Percentiles rank a stretch among this genome's conserved stretches.
Conservation (phyloP, 2,329 filamentous ascomycete species). For the Diplodia seriata region DNA sequence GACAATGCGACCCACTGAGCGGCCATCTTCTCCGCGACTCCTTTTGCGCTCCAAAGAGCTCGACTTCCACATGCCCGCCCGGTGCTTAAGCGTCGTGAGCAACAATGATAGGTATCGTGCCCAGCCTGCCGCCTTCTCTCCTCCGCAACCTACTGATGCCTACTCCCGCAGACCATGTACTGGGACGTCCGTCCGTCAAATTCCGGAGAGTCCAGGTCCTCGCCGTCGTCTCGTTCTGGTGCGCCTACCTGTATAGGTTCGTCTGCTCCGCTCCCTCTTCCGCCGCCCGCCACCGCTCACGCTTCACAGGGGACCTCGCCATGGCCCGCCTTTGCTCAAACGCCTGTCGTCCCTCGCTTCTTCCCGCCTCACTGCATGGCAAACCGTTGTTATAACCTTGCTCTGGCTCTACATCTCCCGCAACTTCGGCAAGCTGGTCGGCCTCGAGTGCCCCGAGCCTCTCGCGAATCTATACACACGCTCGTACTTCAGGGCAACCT, state of each 20-base stretch:
- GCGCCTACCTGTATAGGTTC: conserved; percentile 78
- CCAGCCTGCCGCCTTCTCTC: neutral
- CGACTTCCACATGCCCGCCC: conserved; percentile 7
- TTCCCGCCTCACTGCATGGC: conserved; percentile 81
- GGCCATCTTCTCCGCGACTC: conserved; percentile 13
- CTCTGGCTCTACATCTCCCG: conserved; percentile 89
- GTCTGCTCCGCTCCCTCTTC: conserved; percentile 35
- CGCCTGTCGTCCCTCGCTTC: conserved; percentile 74
- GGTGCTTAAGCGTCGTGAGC: neutral
- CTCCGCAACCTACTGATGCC: conserved; percentile 16
- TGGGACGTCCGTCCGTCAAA: conserved; percentile 88
- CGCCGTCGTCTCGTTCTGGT: conserved; percentile 90
- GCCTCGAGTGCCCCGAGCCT: conserved; percentile 90
- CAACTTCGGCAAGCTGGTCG: conserved; percentile 92
- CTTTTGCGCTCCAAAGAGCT: neutral
- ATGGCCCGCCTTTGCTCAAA: conserved; percentile 83
- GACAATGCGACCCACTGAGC: conserved; percentile 10
- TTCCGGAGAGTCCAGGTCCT: conserved; percentile 93
- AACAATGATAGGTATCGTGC: conserved; percentile 42
- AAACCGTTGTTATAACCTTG: conserved; percentile 84
- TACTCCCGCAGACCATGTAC: conserved; percentile 73
- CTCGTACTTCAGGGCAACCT: conserved; percentile 94
- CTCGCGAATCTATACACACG: conserved; percentile 92
- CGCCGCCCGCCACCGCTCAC: conserved; percentile 35
- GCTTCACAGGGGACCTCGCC: conserved; percentile 72